These are phyloP conservation scores for Dendryphion nanum DNA, from an alignment of 2,329 filamentous ascomycete genomes.

Conservation along the genomic window DNA sequence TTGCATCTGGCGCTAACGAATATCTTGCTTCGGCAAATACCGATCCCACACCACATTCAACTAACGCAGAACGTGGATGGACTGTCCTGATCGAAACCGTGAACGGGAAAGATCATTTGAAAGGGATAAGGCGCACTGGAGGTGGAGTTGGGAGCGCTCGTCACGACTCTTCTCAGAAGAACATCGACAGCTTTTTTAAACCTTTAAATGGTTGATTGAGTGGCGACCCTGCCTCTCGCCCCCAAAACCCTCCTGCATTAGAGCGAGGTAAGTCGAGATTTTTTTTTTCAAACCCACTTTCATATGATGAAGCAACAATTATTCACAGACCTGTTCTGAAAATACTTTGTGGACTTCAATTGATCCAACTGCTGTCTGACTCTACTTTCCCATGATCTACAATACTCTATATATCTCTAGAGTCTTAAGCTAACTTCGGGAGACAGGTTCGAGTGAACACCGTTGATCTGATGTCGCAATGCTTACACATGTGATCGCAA, in stretches of 20 bases:
- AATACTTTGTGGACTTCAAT: constrained; percentile 65
- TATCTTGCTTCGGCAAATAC: background rate
- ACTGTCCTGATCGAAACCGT: constrained; percentile 57
- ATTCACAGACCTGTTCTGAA: constrained; percentile 87
- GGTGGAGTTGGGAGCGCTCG: constrained; percentile 78
- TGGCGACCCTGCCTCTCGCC: too few species aligned
- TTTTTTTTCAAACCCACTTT: constrained; percentile 7
- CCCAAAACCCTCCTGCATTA: too few species aligned
- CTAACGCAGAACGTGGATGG: constrained; percentile 36
- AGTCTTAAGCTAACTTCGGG: too few species aligned
- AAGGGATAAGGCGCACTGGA: constrained; percentile 71
- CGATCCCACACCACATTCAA: background rate
- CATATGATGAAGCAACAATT: constrained; percentile 57
- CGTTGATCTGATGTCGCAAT: too few species aligned
- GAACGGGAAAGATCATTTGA: constrained; percentile 71
- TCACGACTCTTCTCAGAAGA: constrained; percentile 74
- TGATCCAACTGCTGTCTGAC: constrained; percentile 84
- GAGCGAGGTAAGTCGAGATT: constrained; percentile 19
- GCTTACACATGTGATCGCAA: too few species aligned
- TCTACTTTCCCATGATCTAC: too few species aligned
- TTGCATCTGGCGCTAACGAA: background rate
- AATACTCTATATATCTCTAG: too few species aligned
- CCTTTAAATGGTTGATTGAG: constrained; percentile 45
- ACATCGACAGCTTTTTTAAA: constrained; percentile 76
- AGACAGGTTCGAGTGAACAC: too few species aligned